phyloP scores from a whole-genome alignment of 1,139 yeast genomes.

The Pneumocystis wakefieldiae region DNA sequence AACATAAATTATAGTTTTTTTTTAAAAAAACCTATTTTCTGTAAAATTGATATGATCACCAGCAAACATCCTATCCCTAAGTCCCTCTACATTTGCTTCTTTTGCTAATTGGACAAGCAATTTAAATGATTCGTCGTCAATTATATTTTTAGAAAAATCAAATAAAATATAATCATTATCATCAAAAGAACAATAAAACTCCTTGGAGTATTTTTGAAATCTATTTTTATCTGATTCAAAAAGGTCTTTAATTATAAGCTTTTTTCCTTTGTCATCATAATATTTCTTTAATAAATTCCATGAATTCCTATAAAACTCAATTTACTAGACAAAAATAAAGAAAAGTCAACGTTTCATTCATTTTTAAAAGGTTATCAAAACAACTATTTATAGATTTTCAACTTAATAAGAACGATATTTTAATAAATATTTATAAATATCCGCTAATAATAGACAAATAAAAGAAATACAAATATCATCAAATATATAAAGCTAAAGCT shows the following conservation, averaged over 20 bases:
- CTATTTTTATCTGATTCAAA: slow-evolving; percentile 25
- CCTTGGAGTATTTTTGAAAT: slow-evolving; percentile 58
- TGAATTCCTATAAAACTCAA: neutral
- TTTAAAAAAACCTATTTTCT: slow-evolving; percentile 45
- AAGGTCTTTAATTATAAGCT: neutral
- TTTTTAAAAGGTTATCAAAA: neutral
- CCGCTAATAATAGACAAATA: neutral
- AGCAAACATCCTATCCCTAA: slow-evolving; percentile 79
- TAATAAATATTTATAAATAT: neutral
- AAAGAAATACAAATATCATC: neutral
- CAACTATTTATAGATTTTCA: neutral
- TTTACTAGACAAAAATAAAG: neutral
- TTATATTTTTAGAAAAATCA: slow-evolving; percentile 86
- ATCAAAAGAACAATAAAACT: slow-evolving; percentile 47
- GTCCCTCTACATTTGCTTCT: slow-evolving; percentile 73
- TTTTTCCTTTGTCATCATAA: neutral
- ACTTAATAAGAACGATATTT: neutral
- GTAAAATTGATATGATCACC: slow-evolving; percentile 92
- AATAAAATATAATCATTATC: slow-evolving; percentile 83
- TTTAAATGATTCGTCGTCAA: slow-evolving; percentile 64
- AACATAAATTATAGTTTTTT: neutral
- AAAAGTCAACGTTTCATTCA: neutral
- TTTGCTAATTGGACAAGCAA: slow-evolving; percentile 65
- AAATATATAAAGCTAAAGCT: too few relatives aligned
- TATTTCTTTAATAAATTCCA: neutral